Percentiles rank a stretch among this genome's conserved stretches.
phyloP scores from a whole-genome alignment of 75 land plant genomes.

The Pseudotsuga menziesii region DNA sequence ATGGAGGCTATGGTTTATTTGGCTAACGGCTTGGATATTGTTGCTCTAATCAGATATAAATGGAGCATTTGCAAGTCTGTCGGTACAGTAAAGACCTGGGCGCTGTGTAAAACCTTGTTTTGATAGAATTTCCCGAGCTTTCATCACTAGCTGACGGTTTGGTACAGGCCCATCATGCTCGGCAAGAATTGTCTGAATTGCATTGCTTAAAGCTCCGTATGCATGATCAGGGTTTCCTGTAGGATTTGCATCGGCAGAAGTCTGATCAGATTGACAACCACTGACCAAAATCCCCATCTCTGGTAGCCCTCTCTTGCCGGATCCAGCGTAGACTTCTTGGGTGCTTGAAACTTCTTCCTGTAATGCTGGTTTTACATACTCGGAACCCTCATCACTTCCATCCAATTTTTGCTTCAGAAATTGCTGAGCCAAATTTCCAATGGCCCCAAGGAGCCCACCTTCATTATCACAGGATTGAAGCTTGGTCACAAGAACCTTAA shows the following conservation, averaged over 20 bases:
- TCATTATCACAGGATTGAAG: conserved; percentile 44
- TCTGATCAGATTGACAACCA: conserved; percentile 76
- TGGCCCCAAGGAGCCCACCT: conserved; percentile 51
- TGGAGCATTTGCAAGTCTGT: conserved; percentile 51
- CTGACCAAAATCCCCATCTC: conserved; percentile 69
- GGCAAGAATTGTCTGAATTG: conserved; percentile 52
- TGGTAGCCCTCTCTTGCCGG: conserved; percentile 19
- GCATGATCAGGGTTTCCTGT: conserved; percentile 26
- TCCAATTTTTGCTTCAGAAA: conserved; percentile 79
- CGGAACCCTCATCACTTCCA: conserved; percentile 37
- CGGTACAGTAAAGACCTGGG: conserved; percentile 80
- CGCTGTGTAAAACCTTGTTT: conserved; percentile 57
- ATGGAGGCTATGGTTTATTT: not conserved
- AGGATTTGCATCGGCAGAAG: conserved; percentile 71
- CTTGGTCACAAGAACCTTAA: conserved; percentile 66
- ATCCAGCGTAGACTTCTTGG: conserved; percentile 68
- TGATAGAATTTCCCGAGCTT: conserved; percentile 40
- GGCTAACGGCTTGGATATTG: not conserved
- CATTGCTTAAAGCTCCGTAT: conserved; percentile 82
- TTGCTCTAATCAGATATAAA: conserved; percentile 38
- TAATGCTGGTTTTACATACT: conserved; percentile 50
- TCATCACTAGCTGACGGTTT: conserved; percentile 53
- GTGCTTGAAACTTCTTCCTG: conserved; percentile 40
- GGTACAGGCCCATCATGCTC: conserved; percentile 34
- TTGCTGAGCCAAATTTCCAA: conserved; percentile 69